Conservation (phyloP, 805 yeast species). For the Wickerhamiella lipophila region DNA sequence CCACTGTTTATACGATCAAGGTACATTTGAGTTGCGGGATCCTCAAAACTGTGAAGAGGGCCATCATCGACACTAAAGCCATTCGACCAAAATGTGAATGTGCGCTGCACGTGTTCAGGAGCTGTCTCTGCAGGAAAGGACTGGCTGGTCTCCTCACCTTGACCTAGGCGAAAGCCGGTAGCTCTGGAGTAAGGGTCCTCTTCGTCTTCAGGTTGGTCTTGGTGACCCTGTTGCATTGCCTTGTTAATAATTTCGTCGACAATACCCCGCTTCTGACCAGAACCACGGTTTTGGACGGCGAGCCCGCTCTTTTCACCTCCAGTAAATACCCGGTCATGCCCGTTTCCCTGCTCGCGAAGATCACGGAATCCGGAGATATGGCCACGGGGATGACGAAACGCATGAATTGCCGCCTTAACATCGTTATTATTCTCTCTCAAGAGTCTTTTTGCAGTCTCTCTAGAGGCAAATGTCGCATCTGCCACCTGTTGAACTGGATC, state of each 20-base stretch:
- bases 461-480: slow-evolving; percentile 4
- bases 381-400: slow-evolving; percentile 8
- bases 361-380: slow-evolving; percentile 9
- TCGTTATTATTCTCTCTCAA: slow-evolving; percentile 5
- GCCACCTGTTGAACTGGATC: slow-evolving; percentile 10
- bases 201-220: slow-evolving; percentile 14
- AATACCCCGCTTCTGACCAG: slow-evolving; percentile 17
- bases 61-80: slow-evolving; percentile 96
- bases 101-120: slow-evolving; percentile 49
- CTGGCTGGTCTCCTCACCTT: slow-evolving; percentile 20
- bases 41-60: slow-evolving; percentile 71
- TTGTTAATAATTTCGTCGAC: slow-evolving; percentile 29
- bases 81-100: slow-evolving; percentile 88
- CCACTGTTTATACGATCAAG: slow-evolving; percentile 76
- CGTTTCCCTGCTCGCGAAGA: not conserved
- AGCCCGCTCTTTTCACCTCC: slow-evolving; percentile 63
- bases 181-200: slow-evolving; percentile 21
- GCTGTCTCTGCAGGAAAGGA: slow-evolving; percentile 21
- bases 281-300: slow-evolving; percentile 60
- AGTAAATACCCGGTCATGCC: slow-evolving; percentile 33
- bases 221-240: slow-evolving; percentile 24
- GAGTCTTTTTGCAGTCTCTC: slow-evolving; percentile 3
- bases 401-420: not conserved
- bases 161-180: slow-evolving; percentile 28
- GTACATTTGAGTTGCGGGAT: slow-evolving; percentile 72